A percentile compares a stretch with the other conserved stretches of the same genome.
These are phyloP conservation scores for Elongisporangium senticosum DNA, from an alignment of 352 stramenopile genomes.

Conservation along the genomic window DNA sequence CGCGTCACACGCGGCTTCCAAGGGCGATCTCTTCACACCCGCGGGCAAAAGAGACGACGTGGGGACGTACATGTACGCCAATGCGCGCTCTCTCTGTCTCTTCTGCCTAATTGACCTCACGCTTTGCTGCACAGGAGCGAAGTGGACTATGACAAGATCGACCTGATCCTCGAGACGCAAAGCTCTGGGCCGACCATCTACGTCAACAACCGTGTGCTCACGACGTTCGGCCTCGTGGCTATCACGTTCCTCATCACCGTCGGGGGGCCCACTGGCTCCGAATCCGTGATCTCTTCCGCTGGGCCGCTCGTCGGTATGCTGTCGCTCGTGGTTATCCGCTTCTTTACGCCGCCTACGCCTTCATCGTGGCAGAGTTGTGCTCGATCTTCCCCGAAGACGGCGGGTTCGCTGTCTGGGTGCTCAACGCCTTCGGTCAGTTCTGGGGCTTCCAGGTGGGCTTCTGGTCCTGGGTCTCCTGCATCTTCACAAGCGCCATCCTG, in stretches of 20 bases:
- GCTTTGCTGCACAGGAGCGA: neutral
- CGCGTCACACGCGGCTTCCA: no score
- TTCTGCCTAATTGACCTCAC: no score
- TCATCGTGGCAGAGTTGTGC: slow-evolving; percentile 90
- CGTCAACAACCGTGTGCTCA: slow-evolving; percentile 22
- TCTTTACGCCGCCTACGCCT: slow-evolving; percentile 82
- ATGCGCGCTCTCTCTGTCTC: no score
- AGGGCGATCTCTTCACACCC: no score
- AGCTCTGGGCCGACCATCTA: neutral
- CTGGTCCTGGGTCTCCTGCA: slow-evolving; percentile 80
- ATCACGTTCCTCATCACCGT: slow-evolving; percentile 31
- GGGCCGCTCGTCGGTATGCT: slow-evolving; percentile 70
- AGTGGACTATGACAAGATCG: slow-evolving; percentile 21
- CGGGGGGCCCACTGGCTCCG: slow-evolving; percentile 22
- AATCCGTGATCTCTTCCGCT: slow-evolving; percentile 20
- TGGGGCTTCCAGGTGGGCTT: slow-evolving; percentile 75
- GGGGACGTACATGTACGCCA: no score
- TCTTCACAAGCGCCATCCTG: slow-evolving; percentile 42
- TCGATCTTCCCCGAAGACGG: slow-evolving; percentile 81
- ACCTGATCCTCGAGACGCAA: slow-evolving; percentile 20
- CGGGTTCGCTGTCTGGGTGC: slow-evolving; percentile 87
- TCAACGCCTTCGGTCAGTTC: slow-evolving; percentile 86
- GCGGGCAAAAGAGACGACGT: no score
- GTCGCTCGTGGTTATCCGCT: slow-evolving; percentile 81
- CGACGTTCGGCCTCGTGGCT: slow-evolving; percentile 18